Evolutionary conservation across 495 filamentous ascomycete species (phyloP).

Genomic region (Neurospora sp.): DNA sequence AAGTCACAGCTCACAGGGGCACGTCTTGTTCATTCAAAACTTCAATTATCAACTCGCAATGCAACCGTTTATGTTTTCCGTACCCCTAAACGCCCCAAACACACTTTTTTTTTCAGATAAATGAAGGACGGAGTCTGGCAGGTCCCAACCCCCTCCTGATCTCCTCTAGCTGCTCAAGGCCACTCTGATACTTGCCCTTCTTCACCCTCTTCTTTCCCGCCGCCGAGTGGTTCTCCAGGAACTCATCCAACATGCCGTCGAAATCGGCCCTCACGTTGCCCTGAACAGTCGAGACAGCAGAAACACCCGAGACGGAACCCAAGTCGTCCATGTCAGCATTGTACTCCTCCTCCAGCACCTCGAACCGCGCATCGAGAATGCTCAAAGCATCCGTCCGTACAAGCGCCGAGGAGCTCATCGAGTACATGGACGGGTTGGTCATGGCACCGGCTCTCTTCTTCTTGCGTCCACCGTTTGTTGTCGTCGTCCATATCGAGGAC

Average conservation of each 20-base stretch:
- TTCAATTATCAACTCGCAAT: not conserved
- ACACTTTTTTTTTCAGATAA: not conserved
- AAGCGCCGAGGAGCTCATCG: constrained; percentile 91
- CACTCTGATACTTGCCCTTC: constrained; percentile 71
- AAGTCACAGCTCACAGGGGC: not conserved
- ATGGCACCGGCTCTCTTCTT: constrained; percentile 90
- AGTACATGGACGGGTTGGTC: constrained; percentile 81
- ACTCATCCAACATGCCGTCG: constrained; percentile 86
- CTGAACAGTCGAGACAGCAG: constrained; percentile 39
- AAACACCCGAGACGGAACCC: constrained; percentile 36
- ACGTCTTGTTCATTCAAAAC: not conserved
- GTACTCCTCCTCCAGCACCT: constrained; percentile 78
- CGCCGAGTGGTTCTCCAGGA: constrained; percentile 66
- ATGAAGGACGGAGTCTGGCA: constrained; percentile 32
- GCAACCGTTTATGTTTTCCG: not conserved
- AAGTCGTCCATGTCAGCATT: constrained; percentile 58
- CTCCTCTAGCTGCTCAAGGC: constrained; percentile 84
- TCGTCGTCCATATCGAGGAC: constrained; percentile 70
- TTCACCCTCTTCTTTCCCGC: constrained; percentile 72
- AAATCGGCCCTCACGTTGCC: constrained; percentile 62
- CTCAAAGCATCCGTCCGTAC: constrained; percentile 81
- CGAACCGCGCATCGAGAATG: constrained; percentile 81
- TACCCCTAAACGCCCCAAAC: not conserved
- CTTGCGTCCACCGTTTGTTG: constrained; percentile 56
- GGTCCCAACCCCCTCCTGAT: constrained; percentile 71